Evolutionary conservation across 1,139 yeast species (phyloP), one percentile per base, ranked within the genome.

Genomic region (Lizanozyma gosingica): DNA sequence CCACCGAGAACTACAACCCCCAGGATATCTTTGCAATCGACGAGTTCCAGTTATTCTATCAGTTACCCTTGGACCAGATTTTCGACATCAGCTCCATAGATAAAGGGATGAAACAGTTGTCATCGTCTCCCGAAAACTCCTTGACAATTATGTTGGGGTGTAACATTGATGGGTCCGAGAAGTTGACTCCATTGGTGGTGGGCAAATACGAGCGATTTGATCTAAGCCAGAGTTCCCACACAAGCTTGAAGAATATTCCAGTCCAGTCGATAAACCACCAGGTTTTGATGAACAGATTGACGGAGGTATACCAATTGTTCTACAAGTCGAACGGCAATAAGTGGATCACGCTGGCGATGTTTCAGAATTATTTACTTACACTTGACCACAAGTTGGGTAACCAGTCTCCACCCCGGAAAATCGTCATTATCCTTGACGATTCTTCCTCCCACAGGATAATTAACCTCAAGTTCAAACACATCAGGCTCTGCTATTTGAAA

Each of bases 331-430:
- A 80, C 48, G 67, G 73, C 40, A 77, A 76, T 55, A 76, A 78
- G 43, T 78, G 84, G 83, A 62, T 80, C 34, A 79, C 85, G 2
- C 73, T 82, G n/a, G 73, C 78, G 34, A 61, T 78, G 59, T 78
- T 80, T 49, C 81, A 79, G 47, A 78, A 78, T 49, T 80, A 82
- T 69, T 55, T 80, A 18, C 62, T 76, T 2, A 66, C 78, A 4
- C 59, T 80, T 52, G 85, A 80, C 47, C 82, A 78, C 50, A 70
- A 81, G 47, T 50, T 70, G 8, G 52, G 62, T 9, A 59, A 62
- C 32, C 29, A 22, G 11, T 48, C 56, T 2, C 67, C 69, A 1
- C 45, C 52, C 14, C 59, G 84, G 41, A 75, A 76, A 44, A 75
- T 80, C 37, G 59, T 78, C 43, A 68, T 80, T 4, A 57, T 79